A percentile compares a stretch with the other conserved stretches of the same genome.
These are phyloP conservation scores for Chromera velia DNA, from an alignment of 73 alveolate genomes.

Conservation along the genomic window DNA sequence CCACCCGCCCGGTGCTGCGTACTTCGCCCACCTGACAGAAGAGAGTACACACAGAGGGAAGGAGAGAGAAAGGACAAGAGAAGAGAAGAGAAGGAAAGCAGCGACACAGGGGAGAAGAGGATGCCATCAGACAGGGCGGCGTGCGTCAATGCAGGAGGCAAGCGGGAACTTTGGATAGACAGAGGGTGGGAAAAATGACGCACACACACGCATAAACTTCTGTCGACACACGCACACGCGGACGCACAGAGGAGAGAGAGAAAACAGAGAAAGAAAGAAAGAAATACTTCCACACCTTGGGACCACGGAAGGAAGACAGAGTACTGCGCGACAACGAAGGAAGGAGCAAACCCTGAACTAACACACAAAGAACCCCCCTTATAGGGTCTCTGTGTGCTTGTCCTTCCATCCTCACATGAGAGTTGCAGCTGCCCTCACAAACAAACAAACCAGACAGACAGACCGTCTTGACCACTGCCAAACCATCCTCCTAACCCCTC, in stretches of 20 bases:
- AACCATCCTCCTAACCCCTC: neutral
- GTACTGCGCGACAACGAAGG: no score
- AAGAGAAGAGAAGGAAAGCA: neutral
- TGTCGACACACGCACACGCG: neutral
- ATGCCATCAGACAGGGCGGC: neutral
- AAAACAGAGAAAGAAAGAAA: no score
- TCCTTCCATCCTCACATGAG: neutral
- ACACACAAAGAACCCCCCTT: no score
- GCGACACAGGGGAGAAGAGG: neutral
- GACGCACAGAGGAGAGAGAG: no score
- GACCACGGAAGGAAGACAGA: no score
- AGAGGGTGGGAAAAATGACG: neutral
- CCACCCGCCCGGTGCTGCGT: slow-evolving; percentile 97
- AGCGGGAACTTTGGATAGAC: neutral
- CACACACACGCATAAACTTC: neutral
- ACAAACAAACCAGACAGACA: neutral
- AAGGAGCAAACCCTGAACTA: no score
- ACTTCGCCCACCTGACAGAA: slow-evolving; percentile 34
- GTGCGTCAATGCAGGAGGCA: neutral
- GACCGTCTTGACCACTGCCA: neutral
- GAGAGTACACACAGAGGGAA: slow-evolving; percentile 41
- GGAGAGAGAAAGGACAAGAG: neutral
- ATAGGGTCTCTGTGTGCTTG: neutral
- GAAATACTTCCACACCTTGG: no score
- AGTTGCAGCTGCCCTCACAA: neutral